phyloP scores from a whole-genome alignment of 768 basidiomycete species.

The Clavulina sp. region DNA sequence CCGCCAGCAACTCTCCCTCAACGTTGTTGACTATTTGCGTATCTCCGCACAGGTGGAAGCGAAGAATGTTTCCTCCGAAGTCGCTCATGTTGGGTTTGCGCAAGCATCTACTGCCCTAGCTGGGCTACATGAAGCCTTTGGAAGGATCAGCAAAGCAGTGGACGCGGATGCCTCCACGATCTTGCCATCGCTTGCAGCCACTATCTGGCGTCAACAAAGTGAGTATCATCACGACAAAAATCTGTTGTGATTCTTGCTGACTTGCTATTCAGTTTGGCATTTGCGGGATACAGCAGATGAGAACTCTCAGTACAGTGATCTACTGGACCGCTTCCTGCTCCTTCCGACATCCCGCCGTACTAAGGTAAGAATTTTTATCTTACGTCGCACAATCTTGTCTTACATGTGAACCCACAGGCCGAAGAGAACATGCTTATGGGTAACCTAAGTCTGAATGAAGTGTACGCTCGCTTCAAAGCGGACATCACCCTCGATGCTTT shows the following conservation, averaged over 20 bases:
- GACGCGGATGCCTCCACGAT: too few relatives aligned
- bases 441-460: constrained; percentile 58
- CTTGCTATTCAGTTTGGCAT: constrained; percentile 37
- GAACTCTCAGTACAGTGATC: constrained; percentile 25
- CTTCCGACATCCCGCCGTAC: constrained; percentile 39
- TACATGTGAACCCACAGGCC: constrained; percentile 27
- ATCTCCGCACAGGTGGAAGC: too few relatives aligned
- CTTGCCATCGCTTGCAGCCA: constrained; percentile 41
- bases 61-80: too few relatives aligned
- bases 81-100: too few relatives aligned
- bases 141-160: too few relatives aligned
- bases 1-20: too few relatives aligned
- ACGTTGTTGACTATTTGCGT: too few relatives aligned
- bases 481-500: constrained; percentile 87
- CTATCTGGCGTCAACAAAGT: constrained; percentile 54
- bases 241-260: constrained; percentile 5
- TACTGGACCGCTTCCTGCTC: constrained; percentile 40
- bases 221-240: constrained; percentile 16
- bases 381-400: background rate
- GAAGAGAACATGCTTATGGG: constrained; percentile 62
- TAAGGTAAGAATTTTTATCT: constrained; percentile 28
- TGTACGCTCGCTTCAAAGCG: constrained; percentile 56
- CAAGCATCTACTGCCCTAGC: too few relatives aligned
- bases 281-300: constrained; percentile 38
- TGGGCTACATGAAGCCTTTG: too few relatives aligned